phyloP scores from a whole-genome alignment of 2,329 filamentous ascomycete genomes.

The Exophiala viscosa region DNA sequence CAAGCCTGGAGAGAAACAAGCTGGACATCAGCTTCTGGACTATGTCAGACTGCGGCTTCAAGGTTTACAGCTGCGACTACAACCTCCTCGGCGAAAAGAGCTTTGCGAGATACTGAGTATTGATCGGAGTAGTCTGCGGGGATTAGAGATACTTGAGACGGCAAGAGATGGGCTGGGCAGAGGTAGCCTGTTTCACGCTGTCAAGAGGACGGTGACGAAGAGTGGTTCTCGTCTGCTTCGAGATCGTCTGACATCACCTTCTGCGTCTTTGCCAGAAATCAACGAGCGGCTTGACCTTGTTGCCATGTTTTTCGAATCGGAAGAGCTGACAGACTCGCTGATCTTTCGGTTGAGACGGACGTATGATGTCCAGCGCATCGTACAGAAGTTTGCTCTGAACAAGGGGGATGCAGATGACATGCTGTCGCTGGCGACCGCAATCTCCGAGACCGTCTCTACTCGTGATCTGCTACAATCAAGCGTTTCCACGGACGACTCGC shows the following conservation, averaged over 20 bases:
- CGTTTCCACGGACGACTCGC: constrained; percentile 23
- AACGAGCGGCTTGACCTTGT: constrained; percentile 78
- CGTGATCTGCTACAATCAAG: constrained; percentile 41
- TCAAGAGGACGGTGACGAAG: constrained; percentile 85
- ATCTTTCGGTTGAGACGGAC: constrained; percentile 66
- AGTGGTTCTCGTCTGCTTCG: constrained; percentile 81
- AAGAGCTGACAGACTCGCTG: constrained; percentile 66
- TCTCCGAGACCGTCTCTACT: constrained; percentile 65
- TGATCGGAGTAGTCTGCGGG: constrained; percentile 85
- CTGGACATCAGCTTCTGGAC: constrained; percentile 75
- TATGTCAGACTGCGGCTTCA: constrained; percentile 79
- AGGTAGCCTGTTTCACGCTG: constrained; percentile 85
- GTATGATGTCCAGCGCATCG: constrained; percentile 80
- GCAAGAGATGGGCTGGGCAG: constrained; percentile 73
- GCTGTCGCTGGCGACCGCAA: constrained; percentile 75
- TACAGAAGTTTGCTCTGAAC: constrained; percentile 91
- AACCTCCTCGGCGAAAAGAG: constrained; percentile 72
- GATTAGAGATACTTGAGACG: constrained; percentile 83
- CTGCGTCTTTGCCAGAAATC: constrained; percentile 78
- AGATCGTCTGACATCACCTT: constrained; percentile 82
- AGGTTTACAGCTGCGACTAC: constrained; percentile 73
- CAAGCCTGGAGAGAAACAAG: constrained; percentile 64
- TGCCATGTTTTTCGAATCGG: constrained; percentile 64
- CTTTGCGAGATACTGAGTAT: constrained; percentile 78
- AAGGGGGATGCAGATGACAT: constrained; percentile 91